A percentile compares a stretch with the other conserved stretches of the same genome.
Evolutionary conservation across 257 asterid genomes (phyloP).

Genomic region (Ehretia macrophylla): DNA sequence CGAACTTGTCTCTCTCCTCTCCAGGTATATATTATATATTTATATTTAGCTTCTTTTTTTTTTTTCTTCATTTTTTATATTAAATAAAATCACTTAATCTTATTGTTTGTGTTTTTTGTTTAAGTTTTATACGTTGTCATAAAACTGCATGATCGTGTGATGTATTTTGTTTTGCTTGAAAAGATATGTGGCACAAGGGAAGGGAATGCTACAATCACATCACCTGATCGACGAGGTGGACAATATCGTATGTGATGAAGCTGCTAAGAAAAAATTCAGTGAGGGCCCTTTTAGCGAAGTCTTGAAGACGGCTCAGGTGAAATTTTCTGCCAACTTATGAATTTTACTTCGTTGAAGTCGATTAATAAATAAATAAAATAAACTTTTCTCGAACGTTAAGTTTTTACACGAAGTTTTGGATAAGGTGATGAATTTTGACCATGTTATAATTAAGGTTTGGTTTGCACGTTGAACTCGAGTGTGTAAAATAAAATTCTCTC

Average conservation of each 20-base stretch:
- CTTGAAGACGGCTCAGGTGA: conserved; percentile 73
- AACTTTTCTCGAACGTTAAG: too few species aligned
- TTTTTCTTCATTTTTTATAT: too few species aligned
- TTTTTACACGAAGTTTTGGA: too few species aligned
- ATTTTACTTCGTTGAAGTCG: too few species aligned
- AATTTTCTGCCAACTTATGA: not conserved
- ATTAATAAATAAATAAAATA: too few species aligned
- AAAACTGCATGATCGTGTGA: not conserved
- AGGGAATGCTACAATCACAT: conserved; percentile 89
- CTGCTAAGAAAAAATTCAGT: conserved; percentile 39
- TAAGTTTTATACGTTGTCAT: not conserved
- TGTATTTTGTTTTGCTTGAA: conserved; percentile 3
- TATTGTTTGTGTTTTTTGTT: not conserved
- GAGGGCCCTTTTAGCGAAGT: conserved; percentile 87
- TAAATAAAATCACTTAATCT: not conserved
- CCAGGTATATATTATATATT: conserved; percentile 42
- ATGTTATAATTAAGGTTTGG: too few species aligned
- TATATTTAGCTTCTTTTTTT: too few species aligned
- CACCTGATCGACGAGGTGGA: conserved; percentile 80
- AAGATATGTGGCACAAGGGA: conserved; percentile 96
- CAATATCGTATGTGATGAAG: conserved; percentile 43
- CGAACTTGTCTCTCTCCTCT: conserved; percentile 85
- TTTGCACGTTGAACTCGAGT: too few species aligned
- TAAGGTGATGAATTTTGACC: too few species aligned
- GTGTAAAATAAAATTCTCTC: too few species aligned